Evolutionary conservation across 2,329 filamentous ascomycete species (phyloP), one percentile per base, ranked within the genome.

Genomic region (Coniosporium tulheliwenetii): DNA sequence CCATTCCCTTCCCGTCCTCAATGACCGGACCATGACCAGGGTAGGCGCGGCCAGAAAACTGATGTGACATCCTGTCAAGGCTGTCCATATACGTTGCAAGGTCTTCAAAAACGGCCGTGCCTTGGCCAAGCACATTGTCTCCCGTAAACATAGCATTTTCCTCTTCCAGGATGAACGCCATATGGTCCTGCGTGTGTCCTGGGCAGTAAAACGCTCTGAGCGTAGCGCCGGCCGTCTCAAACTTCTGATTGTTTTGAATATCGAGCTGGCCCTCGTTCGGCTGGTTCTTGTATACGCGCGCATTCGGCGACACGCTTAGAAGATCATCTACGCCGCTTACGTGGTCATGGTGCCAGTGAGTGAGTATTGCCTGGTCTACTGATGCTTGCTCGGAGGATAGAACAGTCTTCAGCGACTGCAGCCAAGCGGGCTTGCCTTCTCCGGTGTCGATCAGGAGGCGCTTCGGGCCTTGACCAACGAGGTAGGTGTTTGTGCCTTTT

Each of bases 261-360:
- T 70, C 58, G 2, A 54, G 52, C 54, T 79, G 74, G 12, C 47
- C 49, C 2, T 62, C 50, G 1, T 58, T 61, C 0, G 81, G 78
- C 31, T 74, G 60, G 48, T 77, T 65, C 58, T 91, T 89, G 61
- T 78, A 75, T 33, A 91, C 60, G 15, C 64, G 65, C 5, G 72
- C 76, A 13, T 68, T 55, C 0, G 83, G 80, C n/a, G 69, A 82
- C 16, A 80, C 55, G 10, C 63, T 59, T 13, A 78, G 64, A 1
- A 95, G 65, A 50, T 93, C 77, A 2, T 63, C 56, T 16, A 95
- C 72, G 7, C 91, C 91, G 16, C 78, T 75, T 5, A 79, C 71
- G 55, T 98, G 91, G 54, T 98, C 91, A 35, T 66, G 73, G 55
- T 98, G 91, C 85, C 87, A 93, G 59, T 98, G 91, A 0, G 87